These are phyloP conservation scores for Schwanniomyces vanrijiae DNA, from an alignment of 805 yeast genomes.

Conservation along the genomic window DNA sequence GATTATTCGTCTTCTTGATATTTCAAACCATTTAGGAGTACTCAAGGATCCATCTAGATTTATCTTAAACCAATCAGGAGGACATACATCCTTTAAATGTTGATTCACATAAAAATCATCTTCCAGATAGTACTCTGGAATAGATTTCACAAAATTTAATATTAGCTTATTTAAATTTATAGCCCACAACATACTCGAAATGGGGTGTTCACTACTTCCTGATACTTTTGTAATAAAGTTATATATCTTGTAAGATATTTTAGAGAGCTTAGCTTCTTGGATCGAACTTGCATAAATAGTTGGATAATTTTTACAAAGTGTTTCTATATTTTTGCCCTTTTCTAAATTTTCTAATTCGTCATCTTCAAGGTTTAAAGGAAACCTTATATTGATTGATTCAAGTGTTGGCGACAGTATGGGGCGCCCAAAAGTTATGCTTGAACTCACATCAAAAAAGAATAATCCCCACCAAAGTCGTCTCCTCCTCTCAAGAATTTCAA, in stretches of 20 bases:
- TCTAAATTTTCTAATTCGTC: constrained; percentile 25
- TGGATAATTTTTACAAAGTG: constrained; percentile 30
- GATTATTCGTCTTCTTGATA: constrained; percentile 50
- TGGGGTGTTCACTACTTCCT: not conserved
- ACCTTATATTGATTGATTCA: constrained; percentile 47
- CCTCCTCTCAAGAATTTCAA: constrained; percentile 47
- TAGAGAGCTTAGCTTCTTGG: constrained; percentile 51
- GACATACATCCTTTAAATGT: constrained; percentile 17
- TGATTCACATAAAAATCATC: constrained; percentile 25
- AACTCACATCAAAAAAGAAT: constrained; percentile 61
- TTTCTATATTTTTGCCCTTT: constrained; percentile 10
- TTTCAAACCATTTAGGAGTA: constrained; percentile 52
- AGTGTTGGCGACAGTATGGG: constrained; percentile 54
- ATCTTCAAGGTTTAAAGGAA: constrained; percentile 52
- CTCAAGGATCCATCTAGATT: constrained; percentile 6
- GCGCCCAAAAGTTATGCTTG: constrained; percentile 66
- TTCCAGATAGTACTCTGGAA: constrained; percentile 51
- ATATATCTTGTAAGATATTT: constrained; percentile 26
- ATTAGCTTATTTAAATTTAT: constrained; percentile 46
- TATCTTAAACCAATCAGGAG: constrained; percentile 14
- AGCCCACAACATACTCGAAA: constrained; percentile 1
- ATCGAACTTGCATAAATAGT: constrained; percentile 60
- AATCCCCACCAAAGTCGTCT: constrained; percentile 71
- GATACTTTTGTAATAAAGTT: constrained; percentile 1
- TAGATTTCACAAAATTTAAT: constrained; percentile 31